Conservation (phyloP, 257 asterid genomes). For the Gardenia jasminoides region DNA sequence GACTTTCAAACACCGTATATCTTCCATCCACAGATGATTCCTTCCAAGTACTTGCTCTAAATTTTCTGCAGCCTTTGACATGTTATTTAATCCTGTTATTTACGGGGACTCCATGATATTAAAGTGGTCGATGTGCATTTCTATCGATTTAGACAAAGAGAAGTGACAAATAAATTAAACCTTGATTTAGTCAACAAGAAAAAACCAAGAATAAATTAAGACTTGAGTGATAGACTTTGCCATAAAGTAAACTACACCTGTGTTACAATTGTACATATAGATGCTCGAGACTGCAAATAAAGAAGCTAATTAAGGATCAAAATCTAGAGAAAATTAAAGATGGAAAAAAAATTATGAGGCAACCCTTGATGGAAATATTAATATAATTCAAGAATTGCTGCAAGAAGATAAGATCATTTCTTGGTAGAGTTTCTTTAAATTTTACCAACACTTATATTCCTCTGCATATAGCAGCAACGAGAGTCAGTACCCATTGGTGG, state of each 20-base stretch:
- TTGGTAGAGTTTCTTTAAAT: too few relatives aligned
- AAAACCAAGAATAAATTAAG: neutral
- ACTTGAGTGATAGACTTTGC: neutral
- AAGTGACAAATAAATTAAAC: neutral
- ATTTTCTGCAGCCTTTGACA: neutral
- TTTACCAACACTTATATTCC: too few relatives aligned
- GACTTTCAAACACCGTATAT: neutral
- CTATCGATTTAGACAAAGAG: too few relatives aligned
- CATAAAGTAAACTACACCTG: too few relatives aligned
- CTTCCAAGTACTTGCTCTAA: neutral
- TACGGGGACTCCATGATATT: too few relatives aligned
- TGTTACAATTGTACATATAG: too few relatives aligned
- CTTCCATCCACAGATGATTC: neutral
- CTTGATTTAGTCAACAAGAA: neutral
- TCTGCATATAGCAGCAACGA: too few relatives aligned
- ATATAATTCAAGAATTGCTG: too few relatives aligned
- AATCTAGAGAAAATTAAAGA: neutral
- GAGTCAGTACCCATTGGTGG: too few relatives aligned
- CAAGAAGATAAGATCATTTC: too few relatives aligned
- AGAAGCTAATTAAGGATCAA: neutral
- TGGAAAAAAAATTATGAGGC: slow-evolving; percentile 8
- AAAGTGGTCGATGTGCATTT: too few relatives aligned
- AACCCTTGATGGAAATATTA: slow-evolving; percentile 17
- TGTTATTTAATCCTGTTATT: neutral
- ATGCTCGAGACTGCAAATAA: too few relatives aligned